Evolutionary conservation across 176 grass and related monocot genomes (phyloP), one percentile per base, ranked within the genome.

Genomic region (Hordeum vulgare): DNA sequence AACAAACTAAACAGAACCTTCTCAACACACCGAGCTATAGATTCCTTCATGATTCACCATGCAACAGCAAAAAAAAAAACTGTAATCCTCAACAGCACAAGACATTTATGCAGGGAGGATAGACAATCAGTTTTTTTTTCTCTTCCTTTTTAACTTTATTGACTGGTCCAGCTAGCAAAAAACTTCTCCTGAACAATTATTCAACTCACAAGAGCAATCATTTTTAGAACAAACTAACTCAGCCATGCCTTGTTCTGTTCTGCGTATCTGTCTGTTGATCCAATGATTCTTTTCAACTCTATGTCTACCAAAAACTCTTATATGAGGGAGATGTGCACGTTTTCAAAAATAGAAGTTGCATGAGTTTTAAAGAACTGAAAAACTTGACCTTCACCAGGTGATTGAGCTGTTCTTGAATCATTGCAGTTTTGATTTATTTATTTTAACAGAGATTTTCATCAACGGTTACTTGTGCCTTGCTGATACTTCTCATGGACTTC

Each of bases 401-500:
- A 62, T 1, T 4, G 1, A 15, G 15, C 23, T 61, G 11, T 10
- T 26, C 24, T 61, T 12, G 24, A 25, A 2, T 61, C 23, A 26
- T 61, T 45, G 54, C 58, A 57, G 59, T 6, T 6, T 49, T 26
- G 42, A 80, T 14, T 28, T 53, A 20, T 6, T 1, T 45, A 45
- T 53, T 6, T 1, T 45, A 45, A 45, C 42, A 14, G 56, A 61
- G 67, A 80, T 17, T 12, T 1, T 36, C 4, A 3, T 17, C 6
- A 1, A 31, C 25, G 5, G 1, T 31, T 61, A 91, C 94, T 84
- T 96, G 94, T 1, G 90, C 86, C 75, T 96, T 88, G 60, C 94
- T 90, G 17, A 93, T 85, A 90, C 90, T 93, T 62, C 88, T 70
- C 56, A 90, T 85, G 10, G 88, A 88, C 11, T 83, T 96, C 60